Base-by-base conservation (phyloP, 2,329 filamentous ascomycete species). In the Trichoderma sp. region DNA sequence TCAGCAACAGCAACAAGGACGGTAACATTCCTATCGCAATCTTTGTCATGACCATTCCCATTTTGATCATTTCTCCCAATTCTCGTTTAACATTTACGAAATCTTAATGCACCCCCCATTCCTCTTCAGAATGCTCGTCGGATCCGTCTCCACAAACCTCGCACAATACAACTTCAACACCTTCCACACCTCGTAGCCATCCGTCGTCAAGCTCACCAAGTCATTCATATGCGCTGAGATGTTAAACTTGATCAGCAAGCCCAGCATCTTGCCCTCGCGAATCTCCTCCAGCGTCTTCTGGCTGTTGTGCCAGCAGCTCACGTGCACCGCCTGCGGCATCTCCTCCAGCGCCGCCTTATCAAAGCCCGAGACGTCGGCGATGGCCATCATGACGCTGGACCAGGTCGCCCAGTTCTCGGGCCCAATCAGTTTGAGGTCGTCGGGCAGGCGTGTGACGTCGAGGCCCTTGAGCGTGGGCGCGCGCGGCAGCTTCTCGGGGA, bases 351-450 rank as follows among this genome's bases (percentile, higher is more conserved):
- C 61, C 16, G 53, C 61, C 29, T 33, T 56, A 27, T 65, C 68
- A 24, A 69, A 69, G 37, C 68, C 68, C 21, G 49, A 66, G 61
- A 69, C 61, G n/a, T 68, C 66, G n/a, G 66, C 66, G n/a, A 63
- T 29, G 37, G 66, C 66, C 49, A 63, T 68, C 58, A 68, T 68
- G 35, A 52, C 27, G 59, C 58, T 68, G n/a, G 66, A 68, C 66
- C 66, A 68, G 3, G 66, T 33, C 13, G 66, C 66, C 66, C 66
- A 68, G 66, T 68, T 68, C 10, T 68, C 66, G 52, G 66, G 66
- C 16, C 59, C 66, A 11, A 63, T 63, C 35, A 68, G 66, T 37
- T 68, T 68, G 37, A 68, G 66, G 35, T 68, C 66, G 19, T 62
- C 66, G 37, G 66, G 66, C 35, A 68, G 66, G 10, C 58, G 58